Evolutionary conservation across 1,139 yeast genomes (phyloP).

Genomic region (Petasospora rhodanensis): DNA sequence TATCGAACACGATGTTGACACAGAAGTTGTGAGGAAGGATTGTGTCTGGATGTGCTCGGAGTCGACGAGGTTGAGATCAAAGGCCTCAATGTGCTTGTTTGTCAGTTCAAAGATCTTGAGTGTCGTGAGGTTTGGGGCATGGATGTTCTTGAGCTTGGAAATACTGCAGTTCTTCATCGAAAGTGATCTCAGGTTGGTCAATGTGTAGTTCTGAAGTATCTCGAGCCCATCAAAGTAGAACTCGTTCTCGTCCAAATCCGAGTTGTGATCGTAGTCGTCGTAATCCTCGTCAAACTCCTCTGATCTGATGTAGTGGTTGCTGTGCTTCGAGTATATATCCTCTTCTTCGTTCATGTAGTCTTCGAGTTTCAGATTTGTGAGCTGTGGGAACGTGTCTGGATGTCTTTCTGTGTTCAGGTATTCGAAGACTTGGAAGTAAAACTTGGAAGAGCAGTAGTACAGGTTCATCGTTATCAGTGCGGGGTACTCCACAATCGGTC

Average conservation of each 20-base stretch:
- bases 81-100: slow-evolving; percentile 15
- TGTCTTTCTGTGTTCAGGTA: slow-evolving; percentile 13
- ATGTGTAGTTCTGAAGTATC: slow-evolving; percentile 17
- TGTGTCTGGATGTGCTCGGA: slow-evolving; percentile 6
- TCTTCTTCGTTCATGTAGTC: slow-evolving; percentile 26
- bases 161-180: slow-evolving; percentile 22
- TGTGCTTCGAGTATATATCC: slow-evolving; percentile 19
- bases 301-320: slow-evolving; percentile 15
- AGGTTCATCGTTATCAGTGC: slow-evolving; percentile 14
- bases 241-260: slow-evolving; percentile 25
- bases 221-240: slow-evolving; percentile 25
- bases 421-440: slow-evolving; percentile 19
- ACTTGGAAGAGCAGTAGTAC: slow-evolving; percentile 23
- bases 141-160: slow-evolving; percentile 14
- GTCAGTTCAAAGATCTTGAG: slow-evolving; percentile 20
- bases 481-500: slow-evolving; percentile 14
- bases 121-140: slow-evolving; percentile 12
- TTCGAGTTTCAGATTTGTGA: slow-evolving; percentile 17
- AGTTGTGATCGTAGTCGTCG: slow-evolving; percentile 24
- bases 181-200: slow-evolving; percentile 13
- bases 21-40: slow-evolving; percentile 9
- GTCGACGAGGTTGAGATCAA: slow-evolving; percentile 14
- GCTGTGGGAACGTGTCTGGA: slow-evolving; percentile 13
- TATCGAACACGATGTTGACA: slow-evolving; percentile 11
- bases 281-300: slow-evolving; percentile 15